Conservation (phyloP, 2,329 filamentous ascomycete genomes). For the Fonsecaea erecta region DNA sequence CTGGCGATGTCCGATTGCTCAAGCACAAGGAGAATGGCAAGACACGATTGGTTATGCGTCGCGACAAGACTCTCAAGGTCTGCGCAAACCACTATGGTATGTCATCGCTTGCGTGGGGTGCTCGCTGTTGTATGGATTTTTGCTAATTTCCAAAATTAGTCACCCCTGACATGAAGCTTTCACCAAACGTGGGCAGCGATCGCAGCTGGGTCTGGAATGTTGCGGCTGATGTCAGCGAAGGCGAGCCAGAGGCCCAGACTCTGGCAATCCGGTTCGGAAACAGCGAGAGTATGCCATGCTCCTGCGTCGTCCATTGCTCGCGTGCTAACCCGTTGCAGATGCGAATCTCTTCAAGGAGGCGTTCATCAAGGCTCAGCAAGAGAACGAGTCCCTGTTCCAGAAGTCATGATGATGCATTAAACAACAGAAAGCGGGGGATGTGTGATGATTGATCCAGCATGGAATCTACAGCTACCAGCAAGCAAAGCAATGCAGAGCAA, state of each 20-base stretch:
- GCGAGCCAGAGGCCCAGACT: slow-evolving; percentile 93
- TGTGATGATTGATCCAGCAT: slow-evolving; percentile 26
- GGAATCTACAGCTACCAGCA: slow-evolving; percentile 7
- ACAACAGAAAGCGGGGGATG: slow-evolving; percentile 13
- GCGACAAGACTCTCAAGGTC: slow-evolving; percentile 99
- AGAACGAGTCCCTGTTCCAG: slow-evolving; percentile 85
- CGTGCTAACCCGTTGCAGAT: slow-evolving; percentile 60
- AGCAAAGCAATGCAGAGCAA: background rate
- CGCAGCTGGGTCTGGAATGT: slow-evolving; percentile 99
- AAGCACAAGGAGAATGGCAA: slow-evolving; percentile 99
- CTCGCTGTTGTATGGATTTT: background rate
- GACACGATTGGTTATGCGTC: slow-evolving; percentile 96
- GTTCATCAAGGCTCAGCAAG: slow-evolving; percentile 94
- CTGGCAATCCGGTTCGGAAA: slow-evolving; percentile 98
- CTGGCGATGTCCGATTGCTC: slow-evolving; percentile 90
- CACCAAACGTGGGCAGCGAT: slow-evolving; percentile 96
- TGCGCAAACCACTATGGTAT: slow-evolving; percentile 99
- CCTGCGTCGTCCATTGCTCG: background rate
- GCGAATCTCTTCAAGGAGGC: slow-evolving; percentile 97
- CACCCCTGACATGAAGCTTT: slow-evolving; percentile 98
- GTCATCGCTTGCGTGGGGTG: slow-evolving; percentile 43
- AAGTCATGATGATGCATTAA: slow-evolving; percentile 26
- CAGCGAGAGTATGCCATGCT: slow-evolving; percentile 77
- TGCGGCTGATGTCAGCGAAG: slow-evolving; percentile 95
- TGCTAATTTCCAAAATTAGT: slow-evolving; percentile 59